Conservation (phyloP, 331 rosid species). For the Malus hybrid region DNA sequence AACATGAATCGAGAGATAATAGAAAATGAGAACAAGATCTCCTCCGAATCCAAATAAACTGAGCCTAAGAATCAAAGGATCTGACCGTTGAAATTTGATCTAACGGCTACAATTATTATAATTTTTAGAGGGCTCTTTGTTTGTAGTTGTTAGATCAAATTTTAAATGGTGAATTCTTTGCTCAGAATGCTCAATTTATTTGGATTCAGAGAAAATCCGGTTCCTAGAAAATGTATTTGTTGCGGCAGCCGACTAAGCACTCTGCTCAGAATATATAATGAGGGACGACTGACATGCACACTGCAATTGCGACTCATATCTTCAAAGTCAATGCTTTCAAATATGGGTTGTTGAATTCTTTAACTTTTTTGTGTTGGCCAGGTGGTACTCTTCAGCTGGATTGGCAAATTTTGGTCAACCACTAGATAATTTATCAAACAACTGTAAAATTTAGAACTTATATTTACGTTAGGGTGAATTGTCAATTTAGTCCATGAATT, state of each 20-base stretch:
- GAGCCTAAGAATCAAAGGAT: fast-evolving
- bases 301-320: not conserved
- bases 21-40: too few species aligned
- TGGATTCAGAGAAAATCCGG: fast-evolving
- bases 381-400: not conserved
- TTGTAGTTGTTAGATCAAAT: fast-evolving
- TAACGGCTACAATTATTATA: too few species aligned
- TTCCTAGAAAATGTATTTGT: not conserved
- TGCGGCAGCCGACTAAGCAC: too few species aligned
- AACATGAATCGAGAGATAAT: too few species aligned
- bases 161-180: fast-evolving
- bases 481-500: too few species aligned
- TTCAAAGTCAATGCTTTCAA: conserved; percentile 1
- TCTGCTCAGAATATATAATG: not conserved
- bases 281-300: not conserved
- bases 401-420: conserved; percentile 4
- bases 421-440: too few species aligned
- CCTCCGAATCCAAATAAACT: fast-evolving
- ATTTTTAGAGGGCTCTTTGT: too few species aligned
- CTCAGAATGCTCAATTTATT: fast-evolving
- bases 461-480: too few species aligned
- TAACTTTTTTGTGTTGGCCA: not conserved
- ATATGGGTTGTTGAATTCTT: not conserved
- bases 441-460: too few species aligned
- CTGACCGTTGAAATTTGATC: fast-evolving